Evolutionary conservation across 768 basidiomycete genomes (phyloP).

Genomic region (Collybiopsis confluens): DNA sequence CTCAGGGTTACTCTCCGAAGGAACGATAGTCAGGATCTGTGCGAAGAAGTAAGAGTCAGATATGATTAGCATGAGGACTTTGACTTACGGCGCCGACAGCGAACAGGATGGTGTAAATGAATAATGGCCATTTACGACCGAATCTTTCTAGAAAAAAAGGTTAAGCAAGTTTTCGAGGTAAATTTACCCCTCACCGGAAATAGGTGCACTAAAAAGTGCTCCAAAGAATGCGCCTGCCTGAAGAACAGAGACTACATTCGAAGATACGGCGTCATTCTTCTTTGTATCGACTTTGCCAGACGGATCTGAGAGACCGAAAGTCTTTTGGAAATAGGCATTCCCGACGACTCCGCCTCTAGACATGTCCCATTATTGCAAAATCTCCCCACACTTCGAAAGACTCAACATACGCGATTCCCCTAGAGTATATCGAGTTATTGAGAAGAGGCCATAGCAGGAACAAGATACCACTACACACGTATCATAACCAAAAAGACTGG

Average conservation of each 20-base stretch:
- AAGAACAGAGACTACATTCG: constrained; percentile 63
- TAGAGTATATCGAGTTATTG: background rate
- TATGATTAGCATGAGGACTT: background rate
- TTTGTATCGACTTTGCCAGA: constrained; percentile 25
- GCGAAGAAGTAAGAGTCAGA: constrained; percentile 14
- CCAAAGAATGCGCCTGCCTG: constrained; percentile 67
- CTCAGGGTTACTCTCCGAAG: constrained; percentile 33
- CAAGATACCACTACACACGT: background rate
- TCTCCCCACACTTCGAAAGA: no score
- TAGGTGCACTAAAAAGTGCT: constrained; percentile 46
- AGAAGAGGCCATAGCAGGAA: no score
- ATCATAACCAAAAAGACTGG: constrained; percentile 3
- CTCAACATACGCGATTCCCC: constrained; percentile 2
- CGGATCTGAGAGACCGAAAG: constrained; percentile 40
- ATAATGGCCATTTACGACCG: constrained; percentile 46
- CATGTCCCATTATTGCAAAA: background rate
- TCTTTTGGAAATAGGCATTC: constrained; percentile 41
- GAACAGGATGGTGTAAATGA: constrained; percentile 46
- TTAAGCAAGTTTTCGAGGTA: no score
- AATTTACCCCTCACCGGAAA: constrained; percentile 45
- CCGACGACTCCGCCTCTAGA: constrained; percentile 41
- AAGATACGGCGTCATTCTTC: constrained; percentile 34
- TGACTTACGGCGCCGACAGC: constrained; percentile 44
- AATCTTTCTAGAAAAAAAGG: constrained; percentile 37
- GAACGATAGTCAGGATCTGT: constrained; percentile 54